Base-by-base conservation (phyloP, 2,329 filamentous ascomycete genomes). In the Corynespora cassiicola region DNA sequence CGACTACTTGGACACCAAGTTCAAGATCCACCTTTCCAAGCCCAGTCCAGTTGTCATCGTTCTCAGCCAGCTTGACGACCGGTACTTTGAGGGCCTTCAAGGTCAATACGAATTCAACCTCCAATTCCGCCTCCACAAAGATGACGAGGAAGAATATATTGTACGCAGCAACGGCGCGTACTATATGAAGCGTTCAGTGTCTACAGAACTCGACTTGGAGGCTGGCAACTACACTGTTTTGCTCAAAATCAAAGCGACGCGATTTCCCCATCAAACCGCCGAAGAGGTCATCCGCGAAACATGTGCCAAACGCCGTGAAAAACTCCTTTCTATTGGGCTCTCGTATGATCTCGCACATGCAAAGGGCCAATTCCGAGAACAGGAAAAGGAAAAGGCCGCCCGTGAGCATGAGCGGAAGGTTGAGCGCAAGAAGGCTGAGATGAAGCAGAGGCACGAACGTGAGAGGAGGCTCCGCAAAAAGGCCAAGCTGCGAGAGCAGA, bases 151-250 rank as follows among this genome's bases (percentile, higher is more conserved):
- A n/a, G 75, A 80, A 24, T 82, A 81, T 47, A 76, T 80, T 28
- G 77, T 81, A 8, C 77, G 78, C 42, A 81, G 76, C 50, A 76
- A 78, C 31, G 75, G 69, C 7, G 77, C 74, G 21, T 78, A 79
- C 43, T 75, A 74, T 65, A 88, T 90, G 80, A 82, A 76, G 15
- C 83, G 89, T 6, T 88, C 86, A 1, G 85, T 90, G 24, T 90
- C 86, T 33, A 84, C 87, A 1, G 89, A 94, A 63, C 75, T 94
- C 7, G 76, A 85, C 22, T 80, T 95, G 17, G 82, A 88, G 14
- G 79, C 85, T 0, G 89, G 89, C 8, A 82, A 79, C 27, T 95
- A 95, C 66, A 82, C 81, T 6, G 81, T 95, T 4, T 75, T 89
- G 15, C 79, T 92, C 64, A 90, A 88, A 61, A 78, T 94, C 41